Conservation (phyloP, 2,329 filamentous ascomycete species). For the Hymenoscyphus occultus region DNA sequence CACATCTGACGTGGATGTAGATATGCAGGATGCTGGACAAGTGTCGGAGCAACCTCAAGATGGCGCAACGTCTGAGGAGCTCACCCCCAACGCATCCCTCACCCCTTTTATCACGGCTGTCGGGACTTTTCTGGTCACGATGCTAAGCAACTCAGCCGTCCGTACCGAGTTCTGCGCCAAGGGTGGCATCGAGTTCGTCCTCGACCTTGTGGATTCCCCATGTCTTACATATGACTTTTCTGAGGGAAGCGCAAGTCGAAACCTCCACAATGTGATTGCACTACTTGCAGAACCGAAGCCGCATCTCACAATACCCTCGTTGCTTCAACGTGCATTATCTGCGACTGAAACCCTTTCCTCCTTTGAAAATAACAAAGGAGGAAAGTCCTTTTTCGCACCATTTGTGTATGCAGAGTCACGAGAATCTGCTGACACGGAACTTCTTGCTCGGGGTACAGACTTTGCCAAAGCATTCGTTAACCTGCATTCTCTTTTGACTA, state of each 20-base stretch:
- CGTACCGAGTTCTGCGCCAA: slow-evolving; percentile 64
- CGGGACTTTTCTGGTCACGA: slow-evolving; percentile 65
- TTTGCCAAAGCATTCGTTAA: slow-evolving; percentile 76
- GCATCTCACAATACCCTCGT: slow-evolving; percentile 74
- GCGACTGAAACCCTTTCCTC: slow-evolving; percentile 66
- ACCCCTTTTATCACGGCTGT: slow-evolving; percentile 67
- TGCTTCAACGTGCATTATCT: slow-evolving; percentile 70
- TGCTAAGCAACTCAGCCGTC: slow-evolving; percentile 34
- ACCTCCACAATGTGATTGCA: slow-evolving; percentile 71
- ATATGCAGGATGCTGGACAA: slow-evolving; percentile 58
- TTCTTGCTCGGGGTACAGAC: slow-evolving; percentile 64
- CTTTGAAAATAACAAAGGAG: slow-evolving; percentile 52
- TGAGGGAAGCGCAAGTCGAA: slow-evolving; percentile 63
- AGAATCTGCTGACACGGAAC: slow-evolving; percentile 40
- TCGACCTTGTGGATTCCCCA: slow-evolving; percentile 80
- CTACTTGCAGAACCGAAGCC: slow-evolving; percentile 78
- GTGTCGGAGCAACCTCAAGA: neutral
- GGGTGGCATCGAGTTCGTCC: slow-evolving; percentile 77
- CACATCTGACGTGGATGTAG: slow-evolving; percentile 62
- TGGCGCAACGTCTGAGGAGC: slow-evolving; percentile 21
- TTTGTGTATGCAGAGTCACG: slow-evolving; percentile 50
- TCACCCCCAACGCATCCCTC: slow-evolving; percentile 29
- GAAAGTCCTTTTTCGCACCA: slow-evolving; percentile 65
- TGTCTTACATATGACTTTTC: slow-evolving; percentile 74
- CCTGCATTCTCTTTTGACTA: slow-evolving; percentile 71